These are phyloP conservation scores for Phytopythium boreale DNA, from an alignment of 352 stramenopile species.

Conservation along the genomic window DNA sequence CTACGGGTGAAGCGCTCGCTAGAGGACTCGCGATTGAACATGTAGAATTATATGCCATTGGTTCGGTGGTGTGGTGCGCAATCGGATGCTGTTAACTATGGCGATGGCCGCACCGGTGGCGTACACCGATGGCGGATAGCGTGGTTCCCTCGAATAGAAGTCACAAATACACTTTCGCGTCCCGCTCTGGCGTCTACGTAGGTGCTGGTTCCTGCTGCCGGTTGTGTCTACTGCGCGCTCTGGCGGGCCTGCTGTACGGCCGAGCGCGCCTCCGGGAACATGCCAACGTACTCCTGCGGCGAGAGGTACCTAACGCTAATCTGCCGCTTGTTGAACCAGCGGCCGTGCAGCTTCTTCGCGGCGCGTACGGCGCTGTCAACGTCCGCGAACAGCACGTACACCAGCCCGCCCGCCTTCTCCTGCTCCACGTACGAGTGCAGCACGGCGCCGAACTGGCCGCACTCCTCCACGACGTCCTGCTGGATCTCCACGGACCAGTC, in stretches of 20 bases:
- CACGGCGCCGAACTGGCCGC: constrained; percentile 61
- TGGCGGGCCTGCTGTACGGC: constrained; percentile 54
- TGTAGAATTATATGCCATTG: background rate
- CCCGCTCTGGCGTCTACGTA: background rate
- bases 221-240: constrained; percentile 32
- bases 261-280: constrained; percentile 79
- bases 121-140: too few species aligned
- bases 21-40: background rate
- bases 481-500: constrained; percentile 87
- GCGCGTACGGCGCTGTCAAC: constrained; percentile 48
- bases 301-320: constrained; percentile 87
- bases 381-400: constrained; percentile 86
- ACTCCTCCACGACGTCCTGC: constrained; percentile 86
- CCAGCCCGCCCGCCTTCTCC: constrained; percentile 80
- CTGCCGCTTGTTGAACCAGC: constrained; percentile 90
- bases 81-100: too few species aligned
- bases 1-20: background rate
- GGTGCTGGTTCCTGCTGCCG: background rate
- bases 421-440: constrained; percentile 82
- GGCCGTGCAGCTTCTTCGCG: constrained; percentile 77
- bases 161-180: background rate
- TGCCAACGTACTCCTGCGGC: constrained; percentile 86
- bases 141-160: too few species aligned
- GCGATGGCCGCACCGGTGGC: too few species aligned
- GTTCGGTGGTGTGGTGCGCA: constrained; percentile 7